These are phyloP conservation scores for Trematosphaeria pertusa DNA, from an alignment of 2,329 filamentous ascomycete species.

Conservation along the genomic window DNA sequence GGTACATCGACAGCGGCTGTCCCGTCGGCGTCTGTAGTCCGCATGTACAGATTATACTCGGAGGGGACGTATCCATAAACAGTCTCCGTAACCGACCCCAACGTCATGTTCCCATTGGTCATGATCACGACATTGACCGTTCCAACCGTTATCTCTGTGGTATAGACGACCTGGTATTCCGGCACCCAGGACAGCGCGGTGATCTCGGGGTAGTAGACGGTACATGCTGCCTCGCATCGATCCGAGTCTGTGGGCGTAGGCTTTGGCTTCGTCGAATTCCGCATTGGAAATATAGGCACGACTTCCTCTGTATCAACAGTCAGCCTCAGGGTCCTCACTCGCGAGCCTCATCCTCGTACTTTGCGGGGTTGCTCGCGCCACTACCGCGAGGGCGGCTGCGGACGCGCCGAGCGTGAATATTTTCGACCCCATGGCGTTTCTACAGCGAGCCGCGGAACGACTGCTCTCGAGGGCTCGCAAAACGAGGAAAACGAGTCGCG, in stretches of 20 bases:
- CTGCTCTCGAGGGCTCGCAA: slow-evolving; percentile 1
- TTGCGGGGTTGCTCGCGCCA: slow-evolving; percentile 16
- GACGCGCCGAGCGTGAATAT: slow-evolving; percentile 5
- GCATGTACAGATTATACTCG: slow-evolving; percentile 15
- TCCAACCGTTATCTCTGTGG: slow-evolving; percentile 22
- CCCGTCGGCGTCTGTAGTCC: slow-evolving; percentile 10
- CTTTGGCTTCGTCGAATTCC: neutral
- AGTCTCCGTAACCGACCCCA: slow-evolving; percentile 1
- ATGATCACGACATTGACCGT: slow-evolving; percentile 17
- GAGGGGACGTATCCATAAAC: slow-evolving; percentile 5
- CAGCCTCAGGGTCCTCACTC: slow-evolving; percentile 1
- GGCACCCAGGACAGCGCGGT: slow-evolving; percentile 24
- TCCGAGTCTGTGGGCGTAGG: slow-evolving; percentile 7
- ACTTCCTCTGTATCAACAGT: neutral
- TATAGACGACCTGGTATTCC: slow-evolving; percentile 22
- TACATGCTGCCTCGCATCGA: slow-evolving; percentile 10
- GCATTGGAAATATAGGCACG: slow-evolving; percentile 6
- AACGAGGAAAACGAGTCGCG: slow-evolving; percentile 6
- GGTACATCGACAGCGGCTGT: slow-evolving; percentile 14
- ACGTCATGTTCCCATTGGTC: slow-evolving; percentile 5
- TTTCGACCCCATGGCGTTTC: slow-evolving; percentile 5
- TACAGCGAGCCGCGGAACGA: neutral
- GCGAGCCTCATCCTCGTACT: slow-evolving; percentile 8
- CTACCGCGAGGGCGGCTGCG: slow-evolving; percentile 5
- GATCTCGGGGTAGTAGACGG: slow-evolving; percentile 12